Base-by-base conservation (phyloP, 2,329 filamentous ascomycete species). In the Ampelomyces quisqualis region DNA sequence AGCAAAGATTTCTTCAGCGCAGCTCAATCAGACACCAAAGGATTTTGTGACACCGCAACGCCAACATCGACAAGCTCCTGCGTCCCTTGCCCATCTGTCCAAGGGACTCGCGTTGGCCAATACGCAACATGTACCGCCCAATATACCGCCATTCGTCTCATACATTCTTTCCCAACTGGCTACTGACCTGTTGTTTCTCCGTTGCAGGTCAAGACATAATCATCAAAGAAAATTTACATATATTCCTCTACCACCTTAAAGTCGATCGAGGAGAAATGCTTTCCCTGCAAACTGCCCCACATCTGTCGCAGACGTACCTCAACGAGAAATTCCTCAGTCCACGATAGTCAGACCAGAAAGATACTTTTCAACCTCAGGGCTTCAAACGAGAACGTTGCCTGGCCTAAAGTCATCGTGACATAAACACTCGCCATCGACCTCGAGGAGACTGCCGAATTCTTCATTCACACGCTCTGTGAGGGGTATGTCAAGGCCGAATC, bases 331-430 rank as follows among this genome's bases (percentile, higher is more conserved):
- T 34, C 70, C 65, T 65, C 65, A 71, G 28, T 71, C 65, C 7
- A 65, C 58, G 7, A 71, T 33, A 1, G 60, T 69, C 4, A 69
- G 32, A 3, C 47, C 36, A 3, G 38, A 19, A 0, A 45, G 4
- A 7, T 24, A 2, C 24, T 15, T 5, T 24, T 1, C 1, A 3
- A 4, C 15, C 11, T 15, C 11, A 7, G 36, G 17, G 10, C 14
- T 28, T 11, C 41, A 47, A 5, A 70, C 51, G 6, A 70, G 46
- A 1, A 70, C 51, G 20, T 70, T 70, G 0, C 65, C 66, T 1
- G 67, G 62, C 67, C 67, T 70, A 39, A 69, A 70, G 34, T 70
- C 66, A 15, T 68, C 68, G 32, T 70, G 65, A 23, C 66, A 69
- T 0, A 70, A 31, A 24, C 58, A 64, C 27, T 61, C 65, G 24